Conservation (phyloP, 2,329 filamentous ascomycete genomes). For the Stagonosporopsis chrysanthemi region DNA sequence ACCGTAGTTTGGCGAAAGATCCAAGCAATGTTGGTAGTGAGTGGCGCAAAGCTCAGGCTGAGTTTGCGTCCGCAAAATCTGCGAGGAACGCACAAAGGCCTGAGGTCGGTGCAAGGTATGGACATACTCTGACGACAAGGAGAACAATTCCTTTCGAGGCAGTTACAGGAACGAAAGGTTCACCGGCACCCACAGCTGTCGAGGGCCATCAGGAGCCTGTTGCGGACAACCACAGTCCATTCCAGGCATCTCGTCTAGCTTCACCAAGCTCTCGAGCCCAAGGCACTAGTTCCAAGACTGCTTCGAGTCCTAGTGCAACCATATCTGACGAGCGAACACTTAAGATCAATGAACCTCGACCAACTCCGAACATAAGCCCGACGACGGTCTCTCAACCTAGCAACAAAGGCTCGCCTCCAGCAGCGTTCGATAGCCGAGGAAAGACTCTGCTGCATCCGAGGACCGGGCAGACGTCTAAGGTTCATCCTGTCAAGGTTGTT, state of each 20-base stretch:
- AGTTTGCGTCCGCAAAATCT: neutral
- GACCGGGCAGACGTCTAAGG: neutral
- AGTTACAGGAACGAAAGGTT: too few relatives aligned
- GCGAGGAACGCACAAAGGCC: neutral
- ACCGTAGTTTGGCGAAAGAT: neutral
- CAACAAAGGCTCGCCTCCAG: neutral
- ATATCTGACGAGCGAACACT: neutral
- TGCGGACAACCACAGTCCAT: neutral
- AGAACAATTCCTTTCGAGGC: neutral
- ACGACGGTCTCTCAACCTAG: neutral
- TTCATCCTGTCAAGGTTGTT: neutral
- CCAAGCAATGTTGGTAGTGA: neutral
- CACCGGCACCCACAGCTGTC: neutral
- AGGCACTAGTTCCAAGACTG: neutral
- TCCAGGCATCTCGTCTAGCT: neutral
- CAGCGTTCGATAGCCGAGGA: neutral
- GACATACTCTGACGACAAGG: neutral
- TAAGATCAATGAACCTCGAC: neutral
- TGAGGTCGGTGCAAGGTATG: slow-evolving; percentile 1
- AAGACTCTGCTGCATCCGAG: neutral
- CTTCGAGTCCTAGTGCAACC: neutral
- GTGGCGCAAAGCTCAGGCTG: neutral
- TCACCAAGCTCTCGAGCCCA: neutral
- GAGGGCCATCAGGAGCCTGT: neutral
- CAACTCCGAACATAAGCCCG: neutral